A percentile compares a stretch with the other conserved stretches of the same genome.
phyloP scores from a whole-genome alignment of 257 asterid species.

The Nicotiana attenuata region DNA sequence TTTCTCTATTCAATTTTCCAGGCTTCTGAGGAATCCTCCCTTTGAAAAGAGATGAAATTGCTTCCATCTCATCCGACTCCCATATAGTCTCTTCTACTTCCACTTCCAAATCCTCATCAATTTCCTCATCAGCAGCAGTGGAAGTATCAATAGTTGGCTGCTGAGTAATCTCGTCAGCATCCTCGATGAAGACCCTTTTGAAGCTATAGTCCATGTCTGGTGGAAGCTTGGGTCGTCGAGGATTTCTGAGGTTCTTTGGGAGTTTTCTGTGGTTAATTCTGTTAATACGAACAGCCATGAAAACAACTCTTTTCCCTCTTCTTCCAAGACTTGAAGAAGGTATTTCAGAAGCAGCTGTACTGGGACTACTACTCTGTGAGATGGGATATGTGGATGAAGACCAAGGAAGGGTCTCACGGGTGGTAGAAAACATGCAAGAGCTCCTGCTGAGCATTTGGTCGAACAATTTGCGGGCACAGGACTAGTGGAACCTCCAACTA shows the following conservation, averaged over 20 bases:
- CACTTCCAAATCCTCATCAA: not conserved
- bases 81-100: constrained; percentile 32
- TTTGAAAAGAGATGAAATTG: constrained; percentile 76
- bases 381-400: constrained; percentile 11
- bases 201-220: constrained; percentile 26
- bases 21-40: constrained; percentile 84
- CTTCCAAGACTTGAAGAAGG: not conserved
- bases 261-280: constrained; percentile 30
- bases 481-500: not conserved
- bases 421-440: constrained; percentile 3
- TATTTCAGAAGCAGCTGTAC: not conserved
- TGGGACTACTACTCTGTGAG: not conserved
- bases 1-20: constrained; percentile 49
- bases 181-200: not conserved
- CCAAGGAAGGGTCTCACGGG: constrained; percentile 16
- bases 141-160: not conserved
- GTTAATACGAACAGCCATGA: constrained; percentile 12
- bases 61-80: constrained; percentile 74
- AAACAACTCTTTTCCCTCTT: constrained; percentile 11
- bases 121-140: constrained; percentile 11
- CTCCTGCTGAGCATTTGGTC: constrained; percentile 36
- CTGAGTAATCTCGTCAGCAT: not conserved
- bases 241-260: constrained; percentile 56
- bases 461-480: constrained; percentile 23
- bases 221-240: constrained; percentile 51